phyloP scores from a whole-genome alignment of 345 rosid species.

The Atalantia buxifolia region DNA sequence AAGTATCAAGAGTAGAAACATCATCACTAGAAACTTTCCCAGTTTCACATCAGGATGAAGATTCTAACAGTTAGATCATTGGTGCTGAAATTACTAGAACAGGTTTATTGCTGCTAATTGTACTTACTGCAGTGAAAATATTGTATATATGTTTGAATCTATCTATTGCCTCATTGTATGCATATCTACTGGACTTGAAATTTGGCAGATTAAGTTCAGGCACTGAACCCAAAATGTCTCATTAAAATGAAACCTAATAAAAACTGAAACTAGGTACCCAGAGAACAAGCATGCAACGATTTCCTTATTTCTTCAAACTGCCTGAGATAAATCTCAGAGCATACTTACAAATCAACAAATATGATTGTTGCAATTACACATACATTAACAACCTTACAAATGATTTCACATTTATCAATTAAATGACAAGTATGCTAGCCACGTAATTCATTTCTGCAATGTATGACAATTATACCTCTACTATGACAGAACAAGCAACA shows the following conservation, averaged over 20 bases:
- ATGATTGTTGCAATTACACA: neutral
- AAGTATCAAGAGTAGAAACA: neutral
- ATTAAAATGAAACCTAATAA: too few relatives aligned
- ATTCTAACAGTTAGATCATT: neutral
- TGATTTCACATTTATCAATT: neutral
- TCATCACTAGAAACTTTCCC: neutral
- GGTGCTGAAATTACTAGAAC: too few relatives aligned
- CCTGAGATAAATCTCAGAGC: too few relatives aligned
- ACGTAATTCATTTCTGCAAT: neutral
- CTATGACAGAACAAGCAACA: neutral
- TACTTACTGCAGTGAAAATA: neutral
- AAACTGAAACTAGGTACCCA: too few relatives aligned
- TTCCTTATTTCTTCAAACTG: too few relatives aligned
- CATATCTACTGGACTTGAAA: neutral
- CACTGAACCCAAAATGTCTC: too few relatives aligned
- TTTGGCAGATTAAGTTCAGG: too few relatives aligned
- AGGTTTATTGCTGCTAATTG: too few relatives aligned
- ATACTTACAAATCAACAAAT: neutral
- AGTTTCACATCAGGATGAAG: neutral
- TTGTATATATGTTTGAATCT: too few relatives aligned
- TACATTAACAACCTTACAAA: neutral
- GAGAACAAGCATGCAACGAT: too few relatives aligned
- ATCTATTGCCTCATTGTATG: too few relatives aligned
- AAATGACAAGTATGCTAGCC: neutral
- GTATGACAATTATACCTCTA: neutral